Evolutionary conservation across 805 yeast genomes (phyloP).

Genomic region (Torulaspora indica): DNA sequence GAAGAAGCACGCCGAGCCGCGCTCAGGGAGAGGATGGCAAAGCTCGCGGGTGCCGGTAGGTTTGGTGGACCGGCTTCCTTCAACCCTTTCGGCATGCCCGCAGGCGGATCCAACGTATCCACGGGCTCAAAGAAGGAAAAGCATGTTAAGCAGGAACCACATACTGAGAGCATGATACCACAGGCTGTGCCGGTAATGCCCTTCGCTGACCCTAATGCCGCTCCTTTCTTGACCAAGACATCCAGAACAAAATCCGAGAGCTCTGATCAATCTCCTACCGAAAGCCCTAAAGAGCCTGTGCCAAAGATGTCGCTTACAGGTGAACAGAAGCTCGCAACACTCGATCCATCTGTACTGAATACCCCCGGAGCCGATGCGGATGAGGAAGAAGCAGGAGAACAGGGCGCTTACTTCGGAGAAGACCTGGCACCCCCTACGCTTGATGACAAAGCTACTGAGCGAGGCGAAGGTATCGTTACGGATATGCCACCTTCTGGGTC

Average conservation of each 20-base stretch:
- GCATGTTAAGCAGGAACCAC: slow-evolving; percentile 21
- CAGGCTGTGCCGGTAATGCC: slow-evolving; percentile 53
- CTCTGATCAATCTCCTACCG: slow-evolving; percentile 3
- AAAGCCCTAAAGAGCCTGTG: slow-evolving; percentile 1
- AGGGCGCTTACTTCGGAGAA: slow-evolving; percentile 7
- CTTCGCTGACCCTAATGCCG: slow-evolving; percentile 40
- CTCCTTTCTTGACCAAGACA: slow-evolving; percentile 26
- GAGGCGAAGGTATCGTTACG: neutral
- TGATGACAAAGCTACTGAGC: neutral
- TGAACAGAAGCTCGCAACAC: neutral
- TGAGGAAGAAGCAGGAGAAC: slow-evolving; percentile 40
- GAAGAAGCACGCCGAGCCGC: slow-evolving; percentile 73
- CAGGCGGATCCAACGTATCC: slow-evolving; percentile 24
- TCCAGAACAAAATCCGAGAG: slow-evolving; percentile 4
- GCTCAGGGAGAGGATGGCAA: slow-evolving; percentile 93
- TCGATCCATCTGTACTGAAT: slow-evolving; percentile 16
- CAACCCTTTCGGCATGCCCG: slow-evolving; percentile 41
- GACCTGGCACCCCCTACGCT: neutral
- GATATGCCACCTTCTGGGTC: slow-evolving; percentile 2
- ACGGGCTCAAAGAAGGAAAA: slow-evolving; percentile 24
- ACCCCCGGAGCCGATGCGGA: slow-evolving; percentile 71
- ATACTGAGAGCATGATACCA: slow-evolving; percentile 17
- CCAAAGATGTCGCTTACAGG: neutral
- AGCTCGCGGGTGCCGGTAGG: slow-evolving; percentile 78
- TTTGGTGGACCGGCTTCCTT: slow-evolving; percentile 49